Base-by-base conservation (phyloP, 225 moss, liverwort and hornwort genomes). In the Climacium dendroides region DNA sequence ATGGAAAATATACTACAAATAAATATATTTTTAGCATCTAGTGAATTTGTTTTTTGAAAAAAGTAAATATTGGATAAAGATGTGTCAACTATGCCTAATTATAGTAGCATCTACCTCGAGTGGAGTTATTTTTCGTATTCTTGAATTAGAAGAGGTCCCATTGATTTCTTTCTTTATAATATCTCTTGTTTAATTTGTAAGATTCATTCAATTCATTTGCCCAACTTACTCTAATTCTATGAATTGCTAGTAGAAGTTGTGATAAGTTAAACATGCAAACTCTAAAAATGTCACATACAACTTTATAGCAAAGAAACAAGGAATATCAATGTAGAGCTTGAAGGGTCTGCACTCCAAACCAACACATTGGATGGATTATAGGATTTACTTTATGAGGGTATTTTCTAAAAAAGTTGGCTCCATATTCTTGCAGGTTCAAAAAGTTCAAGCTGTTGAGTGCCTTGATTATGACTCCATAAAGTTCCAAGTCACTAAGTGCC, bases 371-470 rank as follows among this genome's bases (percentile, higher is more conserved):
- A 50, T 32, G 7, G 17, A 32, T 50, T 74, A 34, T 74, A 20
- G 7, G 0, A 50, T 20, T 0, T 9, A 0, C 30, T 48, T 2
- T 4, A 32, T 0, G 6, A 26, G 9, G 5, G 3, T 7, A 13
- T 50, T 74, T 32, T 48, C 4, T 19, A 74, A 0, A 19, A 12
- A 30, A 48, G 7, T 48, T 1, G 2, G 0, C 7, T 52, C 0
- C 0, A 0, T 22, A 0, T 22, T 13, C 13, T 0, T 35, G 0
- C 0, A 52, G 0, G 4, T 32, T 34, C 1, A 32, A 1, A 4
- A 35, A 75, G 34, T 7, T 75, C 34, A 34, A 13, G 0, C 20
- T 13, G 22, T 22, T 75, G 34, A 30, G 3, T 8, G 74, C 19
- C 7, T 52, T 20, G 29, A 3, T 75, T 52, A 13, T 35, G 1